Evolutionary conservation across 495 filamentous ascomycete species (phyloP).

Genomic region (Cenococcum geophilum): DNA sequence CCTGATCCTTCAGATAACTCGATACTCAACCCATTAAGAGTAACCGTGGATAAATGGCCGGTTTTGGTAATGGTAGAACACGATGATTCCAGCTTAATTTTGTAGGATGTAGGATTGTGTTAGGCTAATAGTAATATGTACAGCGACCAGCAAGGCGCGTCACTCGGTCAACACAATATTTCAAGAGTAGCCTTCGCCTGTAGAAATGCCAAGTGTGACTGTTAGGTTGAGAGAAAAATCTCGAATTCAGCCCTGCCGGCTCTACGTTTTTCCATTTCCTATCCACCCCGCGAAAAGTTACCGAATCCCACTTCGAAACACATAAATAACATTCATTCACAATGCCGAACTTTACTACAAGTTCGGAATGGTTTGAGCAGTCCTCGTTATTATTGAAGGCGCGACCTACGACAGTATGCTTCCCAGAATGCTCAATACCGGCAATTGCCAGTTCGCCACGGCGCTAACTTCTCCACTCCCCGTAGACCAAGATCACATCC

Average conservation of each 20-base stretch:
- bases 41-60: too few species aligned
- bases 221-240: too few species aligned
- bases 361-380: slow-evolving; percentile 58
- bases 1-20: too few species aligned
- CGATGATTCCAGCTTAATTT: neutral
- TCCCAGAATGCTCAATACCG: too few species aligned
- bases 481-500: slow-evolving; percentile 73
- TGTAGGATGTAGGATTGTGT: neutral
- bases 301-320: slow-evolving; percentile 10
- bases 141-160: too few species aligned
- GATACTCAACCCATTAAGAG: too few species aligned
- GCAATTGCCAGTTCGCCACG: neutral
- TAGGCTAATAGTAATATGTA: neutral
- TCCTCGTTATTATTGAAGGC: slow-evolving; percentile 57
- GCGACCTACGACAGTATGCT: slow-evolving; percentile 56
- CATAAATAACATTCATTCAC: slow-evolving; percentile 8
- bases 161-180: neutral
- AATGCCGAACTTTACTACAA: slow-evolving; percentile 58
- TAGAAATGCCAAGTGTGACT: neutral
- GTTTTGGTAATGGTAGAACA: neutral
- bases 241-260: slow-evolving; percentile 3
- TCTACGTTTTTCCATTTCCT: slow-evolving; percentile 12
- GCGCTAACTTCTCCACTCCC: slow-evolving; percentile 13
- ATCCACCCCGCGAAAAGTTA: slow-evolving; percentile 21
- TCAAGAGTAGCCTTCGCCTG: neutral